Evolutionary conservation across 352 stramenopile species (phyloP).

Genomic region (Phytophthora constricta): DNA sequence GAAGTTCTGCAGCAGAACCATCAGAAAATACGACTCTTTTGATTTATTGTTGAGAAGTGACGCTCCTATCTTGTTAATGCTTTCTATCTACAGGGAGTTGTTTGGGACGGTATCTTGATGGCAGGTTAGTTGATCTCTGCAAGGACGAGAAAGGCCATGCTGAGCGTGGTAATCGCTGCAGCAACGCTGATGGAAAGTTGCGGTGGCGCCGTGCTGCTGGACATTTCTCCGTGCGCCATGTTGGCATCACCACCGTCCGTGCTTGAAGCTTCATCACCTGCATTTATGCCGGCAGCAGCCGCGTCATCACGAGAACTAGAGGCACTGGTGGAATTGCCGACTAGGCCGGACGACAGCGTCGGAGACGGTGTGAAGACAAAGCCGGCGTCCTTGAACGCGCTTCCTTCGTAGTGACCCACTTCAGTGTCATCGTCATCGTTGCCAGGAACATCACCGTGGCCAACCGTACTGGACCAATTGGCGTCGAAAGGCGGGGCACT

Average conservation of each 20-base stretch:
- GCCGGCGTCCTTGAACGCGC: conserved; percentile 1
- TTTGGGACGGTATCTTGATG: too few relatives aligned
- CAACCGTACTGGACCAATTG: conserved; percentile 10
- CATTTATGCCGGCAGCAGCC: not conserved
- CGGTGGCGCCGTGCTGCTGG: not conserved
- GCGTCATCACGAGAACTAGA: conserved; percentile 9
- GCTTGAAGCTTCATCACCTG: not conserved
- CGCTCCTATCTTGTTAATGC: too few relatives aligned
- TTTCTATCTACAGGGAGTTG: too few relatives aligned
- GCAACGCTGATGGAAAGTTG: not conserved
- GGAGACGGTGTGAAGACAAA: conserved; percentile 12
- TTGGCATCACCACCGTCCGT: conserved; percentile 13
- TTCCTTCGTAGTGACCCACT: not conserved
- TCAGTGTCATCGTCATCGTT: not conserved
- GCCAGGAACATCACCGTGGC: not conserved
- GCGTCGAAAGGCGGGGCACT: conserved; percentile 10
- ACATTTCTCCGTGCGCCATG: conserved; percentile 13
- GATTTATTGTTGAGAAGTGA: too few relatives aligned
- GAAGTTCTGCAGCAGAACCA: too few relatives aligned
- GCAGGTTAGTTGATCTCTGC: conserved; percentile 27
- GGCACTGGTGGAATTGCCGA: too few relatives aligned
- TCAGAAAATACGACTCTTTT: too few relatives aligned
- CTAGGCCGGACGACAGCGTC: not conserved
- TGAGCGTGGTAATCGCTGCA: not conserved
- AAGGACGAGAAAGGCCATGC: not conserved